A percentile compares a stretch with the other conserved stretches of the same genome.
Conservation (phyloP, 164 flowering plant species). For the Umbilicus rupestris region DNA sequence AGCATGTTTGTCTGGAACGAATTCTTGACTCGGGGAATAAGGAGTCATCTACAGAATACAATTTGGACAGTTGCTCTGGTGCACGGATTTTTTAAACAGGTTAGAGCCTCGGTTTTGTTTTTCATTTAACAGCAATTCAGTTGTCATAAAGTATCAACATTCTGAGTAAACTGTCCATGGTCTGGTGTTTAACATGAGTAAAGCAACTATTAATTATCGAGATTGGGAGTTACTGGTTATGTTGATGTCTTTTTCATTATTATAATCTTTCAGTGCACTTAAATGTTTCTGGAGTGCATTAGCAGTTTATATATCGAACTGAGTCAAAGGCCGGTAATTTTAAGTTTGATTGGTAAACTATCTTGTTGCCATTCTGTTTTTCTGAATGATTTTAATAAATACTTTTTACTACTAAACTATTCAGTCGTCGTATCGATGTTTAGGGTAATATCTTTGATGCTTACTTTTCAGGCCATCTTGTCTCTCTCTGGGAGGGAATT, state of each 20-base stretch:
- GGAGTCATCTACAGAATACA: constrained; percentile 65
- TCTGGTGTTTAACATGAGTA: neutral
- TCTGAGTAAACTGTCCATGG: neutral
- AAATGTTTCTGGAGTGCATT: neutral
- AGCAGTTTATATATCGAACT: neutral
- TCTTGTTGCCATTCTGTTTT: neutral
- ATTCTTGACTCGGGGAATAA: constrained; percentile 73
- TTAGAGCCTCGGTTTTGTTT: constrained; percentile 11
- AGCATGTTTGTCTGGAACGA: constrained; percentile 99
- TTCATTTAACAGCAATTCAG: neutral
- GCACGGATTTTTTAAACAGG: constrained; percentile 96
- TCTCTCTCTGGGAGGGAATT: constrained; percentile 57
- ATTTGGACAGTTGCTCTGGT: constrained; percentile 90
- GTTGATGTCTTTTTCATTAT: neutral
- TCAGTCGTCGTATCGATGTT: neutral
- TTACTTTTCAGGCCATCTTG: constrained; percentile 44
- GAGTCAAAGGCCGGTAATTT: too few relatives aligned
- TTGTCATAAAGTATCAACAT: neutral
- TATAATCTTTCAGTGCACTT: neutral
- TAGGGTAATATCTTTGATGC: constrained; percentile 1
- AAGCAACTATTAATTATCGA: too few relatives aligned
- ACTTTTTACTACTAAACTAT: neutral
- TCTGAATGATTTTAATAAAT: neutral
- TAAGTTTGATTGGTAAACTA: neutral
- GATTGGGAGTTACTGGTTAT: too few relatives aligned